Base-by-base conservation (phyloP, 1,139 yeast genomes). In the Suhomyces wounanorum region DNA sequence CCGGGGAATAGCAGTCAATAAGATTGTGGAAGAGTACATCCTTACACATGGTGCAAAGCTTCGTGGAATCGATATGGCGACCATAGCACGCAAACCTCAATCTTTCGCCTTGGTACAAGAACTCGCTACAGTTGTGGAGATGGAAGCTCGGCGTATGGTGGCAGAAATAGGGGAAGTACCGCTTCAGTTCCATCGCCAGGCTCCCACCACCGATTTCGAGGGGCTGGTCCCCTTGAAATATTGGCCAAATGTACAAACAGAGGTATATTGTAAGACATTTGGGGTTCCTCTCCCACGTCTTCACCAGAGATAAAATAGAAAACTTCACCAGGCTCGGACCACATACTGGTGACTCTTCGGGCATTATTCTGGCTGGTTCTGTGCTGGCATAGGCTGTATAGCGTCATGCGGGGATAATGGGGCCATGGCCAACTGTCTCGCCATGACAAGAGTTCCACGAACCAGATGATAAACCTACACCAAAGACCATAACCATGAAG, bases 1-100 rank as follows among this genome's bases (percentile, higher is more conserved):
- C 14, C 79, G 84, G 48, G 77, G 77, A 33, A 62, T 84, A 13
- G 75, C 79, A 3, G 72, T 81, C n/a, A 68, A 77, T 47, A 73
- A 69, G 54, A 76, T 73, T 1, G 68, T 81, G n/a, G 79, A 76
- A 44, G 55, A 58, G 7, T 67, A 62, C 53, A 41, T 62, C 4
- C 17, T 40, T 2, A 40, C 55, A 0, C 55, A 62, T 21, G 51
- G 40, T 8, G 25, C 25, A 40, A 50, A 44, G 42, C 51, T 63
- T 48, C 52, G 46, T 35, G 37, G 44, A 23, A 46, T 53, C 14
- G 53, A 53, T 14, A 50, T 44, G 51, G 47, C 36, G 16, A 28
- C 8, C 10, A 41, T 57, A 6, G 41, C 50, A 13, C 35, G 25
- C 3, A 48, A 55, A 18, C 58, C 55, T 6, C 13, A 9, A 3